These are phyloP conservation scores for Stagonosporopsis tanaceti DNA, from an alignment of 2,329 filamentous ascomycete species.

Conservation along the genomic window DNA sequence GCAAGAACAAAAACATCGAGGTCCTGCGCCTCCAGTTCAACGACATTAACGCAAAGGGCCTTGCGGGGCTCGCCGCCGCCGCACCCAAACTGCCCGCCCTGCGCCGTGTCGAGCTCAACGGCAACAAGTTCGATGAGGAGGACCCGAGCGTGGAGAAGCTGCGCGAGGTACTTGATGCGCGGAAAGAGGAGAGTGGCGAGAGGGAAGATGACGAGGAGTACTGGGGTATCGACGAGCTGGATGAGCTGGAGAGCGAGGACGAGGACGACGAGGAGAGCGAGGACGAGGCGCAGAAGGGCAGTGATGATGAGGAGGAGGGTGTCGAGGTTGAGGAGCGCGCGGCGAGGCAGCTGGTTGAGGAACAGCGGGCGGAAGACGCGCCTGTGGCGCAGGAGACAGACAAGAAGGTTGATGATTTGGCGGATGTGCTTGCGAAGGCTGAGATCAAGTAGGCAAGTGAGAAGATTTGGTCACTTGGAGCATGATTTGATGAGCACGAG, in stretches of 20 bases:
- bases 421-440: conserved; percentile 78
- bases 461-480: background rate
- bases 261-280: conserved; percentile 80
- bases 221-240: conserved; percentile 66
- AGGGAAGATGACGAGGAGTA: conserved; percentile 64
- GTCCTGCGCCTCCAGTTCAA: conserved; percentile 89
- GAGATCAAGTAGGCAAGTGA: conserved; percentile 42
- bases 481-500: background rate
- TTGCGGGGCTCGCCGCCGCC: conserved; percentile 75
- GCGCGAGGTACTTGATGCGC: conserved; percentile 71
- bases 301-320: conserved; percentile 73
- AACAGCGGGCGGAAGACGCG: conserved; percentile 75
- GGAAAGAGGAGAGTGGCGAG: conserved; percentile 68
- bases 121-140: conserved; percentile 92
- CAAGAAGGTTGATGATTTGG: conserved; percentile 81
- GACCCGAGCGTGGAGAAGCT: conserved; percentile 75
- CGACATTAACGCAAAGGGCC: conserved; percentile 81
- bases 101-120: conserved; percentile 90
- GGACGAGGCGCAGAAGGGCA: conserved; percentile 66
- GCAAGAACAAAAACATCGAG: conserved; percentile 81
- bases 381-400: conserved; percentile 75
- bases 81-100: conserved; percentile 73
- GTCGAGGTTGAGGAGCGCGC: conserved; percentile 52
- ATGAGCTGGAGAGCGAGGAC: conserved; percentile 84
- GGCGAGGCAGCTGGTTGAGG: conserved; percentile 68